Evolutionary conservation across 768 basidiomycete species (phyloP).

Genomic region (Rhizopogon roseolus): DNA sequence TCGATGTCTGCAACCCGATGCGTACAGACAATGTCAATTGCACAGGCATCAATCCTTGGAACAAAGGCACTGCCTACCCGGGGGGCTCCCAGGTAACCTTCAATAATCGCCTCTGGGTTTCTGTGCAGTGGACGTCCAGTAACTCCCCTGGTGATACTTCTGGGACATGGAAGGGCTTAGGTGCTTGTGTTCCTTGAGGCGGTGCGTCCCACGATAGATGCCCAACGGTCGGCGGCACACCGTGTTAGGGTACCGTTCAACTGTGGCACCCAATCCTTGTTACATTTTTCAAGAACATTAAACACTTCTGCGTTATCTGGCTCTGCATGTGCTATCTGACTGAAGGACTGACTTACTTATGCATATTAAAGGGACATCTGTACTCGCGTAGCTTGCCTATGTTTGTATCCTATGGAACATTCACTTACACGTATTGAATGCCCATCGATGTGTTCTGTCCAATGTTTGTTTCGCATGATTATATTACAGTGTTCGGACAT

Average conservation of each 20-base stretch:
- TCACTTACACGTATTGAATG: no score
- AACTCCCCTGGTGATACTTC: slow-evolving; percentile 21
- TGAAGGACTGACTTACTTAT: no score
- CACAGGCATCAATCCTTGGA: slow-evolving; percentile 16
- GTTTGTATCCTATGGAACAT: no score
- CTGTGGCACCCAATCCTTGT: no score
- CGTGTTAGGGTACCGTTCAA: no score
- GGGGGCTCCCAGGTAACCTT: slow-evolving; percentile 14
- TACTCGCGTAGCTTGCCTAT: no score
- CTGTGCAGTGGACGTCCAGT: slow-evolving; percentile 18
- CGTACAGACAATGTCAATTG: slow-evolving; percentile 19
- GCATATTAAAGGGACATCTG: no score
- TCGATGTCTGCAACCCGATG: slow-evolving; percentile 13
- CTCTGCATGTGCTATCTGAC: no score
- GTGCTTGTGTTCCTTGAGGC: slow-evolving; percentile 5
- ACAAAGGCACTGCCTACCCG: slow-evolving; percentile 10
- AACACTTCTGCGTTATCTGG: no score
- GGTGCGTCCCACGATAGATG: neutral
- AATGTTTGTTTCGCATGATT: neutral
- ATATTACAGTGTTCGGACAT: neutral
- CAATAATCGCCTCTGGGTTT: slow-evolving; percentile 13
- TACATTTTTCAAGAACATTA: no score
- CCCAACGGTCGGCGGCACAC: neutral
- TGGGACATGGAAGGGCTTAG: slow-evolving; percentile 19
- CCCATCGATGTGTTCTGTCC: no score